Base-by-base conservation (phyloP, 1,284 basidiomycete species). In the Apiotrichum akiyoshidainum region DNA sequence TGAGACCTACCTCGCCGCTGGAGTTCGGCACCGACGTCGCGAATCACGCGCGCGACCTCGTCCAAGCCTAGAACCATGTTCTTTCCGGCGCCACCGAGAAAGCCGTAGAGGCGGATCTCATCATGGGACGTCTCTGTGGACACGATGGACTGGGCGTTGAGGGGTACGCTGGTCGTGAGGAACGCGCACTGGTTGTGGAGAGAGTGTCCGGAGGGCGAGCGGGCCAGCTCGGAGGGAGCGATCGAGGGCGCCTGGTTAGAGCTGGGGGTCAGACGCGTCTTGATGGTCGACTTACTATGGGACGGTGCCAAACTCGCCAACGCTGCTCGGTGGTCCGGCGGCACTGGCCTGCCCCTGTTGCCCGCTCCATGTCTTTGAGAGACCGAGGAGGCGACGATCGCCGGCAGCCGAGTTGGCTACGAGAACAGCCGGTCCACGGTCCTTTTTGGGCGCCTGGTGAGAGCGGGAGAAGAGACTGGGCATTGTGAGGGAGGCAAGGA, bases 1-100 rank as follows among this genome's bases (percentile, higher is more conserved):
- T 31, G 26, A 31, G 8, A 61, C 76, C 58, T 35, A 80, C 80
- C 79, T 70, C 89, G 82, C 55, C 83, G 81, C 61, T 81, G 82
- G 51, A 93, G 82, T 78, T 91, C 89, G 59, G 84, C 81, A 41
- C 85, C 83, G 41, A 92, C 80, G 55, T 86, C 84, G 49, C 84
- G 81, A 19, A 91, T 85, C 41, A 93, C 83, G 37, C 83, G 80
- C 9, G 84, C 82, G 16, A 87, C 84, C 68, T 92, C 86, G 57
- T 89, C 86, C 16, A 90, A 78, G 14, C 88, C 85, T 0, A 94
- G 83, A 5, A 89, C 61, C 12, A 74, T 59, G 17, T 62, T 71
- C 9, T 61, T 52, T 0, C 73, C 72, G 2, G 68, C 55, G 3
- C 68, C 72, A 4, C 59, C 70, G 2, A 76, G 59, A 41, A 73